Evolutionary conservation across 2,329 filamentous ascomycete genomes (phyloP), one percentile per base, ranked within the genome.

Genomic region (Aureobasidium uvarum): DNA sequence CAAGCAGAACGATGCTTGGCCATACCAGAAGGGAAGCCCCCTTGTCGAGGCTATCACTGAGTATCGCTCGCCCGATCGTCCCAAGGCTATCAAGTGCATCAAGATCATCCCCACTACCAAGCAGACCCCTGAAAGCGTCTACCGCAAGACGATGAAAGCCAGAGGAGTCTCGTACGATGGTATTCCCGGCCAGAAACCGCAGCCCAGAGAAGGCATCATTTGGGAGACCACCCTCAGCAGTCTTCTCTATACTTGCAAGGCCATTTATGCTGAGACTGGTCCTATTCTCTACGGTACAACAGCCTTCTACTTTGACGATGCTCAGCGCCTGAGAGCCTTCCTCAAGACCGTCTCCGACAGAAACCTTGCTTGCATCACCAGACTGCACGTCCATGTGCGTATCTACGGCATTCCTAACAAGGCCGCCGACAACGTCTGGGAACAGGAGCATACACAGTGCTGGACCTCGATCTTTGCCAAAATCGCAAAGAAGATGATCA

Each of bases 241-340:
- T 39, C 60, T 63, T 13, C 36, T 45, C 16, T 48, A 54, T 25
- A 45, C 36, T 10, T 63, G 60, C 48, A 63, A 45, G 60, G 45
- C 18, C 10, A 28, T 63, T 20, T 43, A 48, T 20, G 11, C 25
- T 6, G 60, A 63, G 10, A 38, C 45, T 43, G 23, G 16, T 13
- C 54, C 64, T 0, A 41, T 59, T 13, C 45, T 65, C 8, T 65
- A 60, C 46, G 54, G 43, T 18, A 43, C 14, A 2, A 65, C 46
- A 1, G 38, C 38, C 20, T 65, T 65, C 54, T 65, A 56, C 54
- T 65, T 65, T 23, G 64, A 65, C 33, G 55, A 65, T n/a, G 52
- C 54, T n/a, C 43, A 54, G 14, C 64, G 64, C 11, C 20, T 65
- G 31, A 56, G 54, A 43, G 45, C 43, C 10, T 65, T 65, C 28